Conservation (phyloP, 805 yeast species). For the Nakazawaea laoshanensis region DNA sequence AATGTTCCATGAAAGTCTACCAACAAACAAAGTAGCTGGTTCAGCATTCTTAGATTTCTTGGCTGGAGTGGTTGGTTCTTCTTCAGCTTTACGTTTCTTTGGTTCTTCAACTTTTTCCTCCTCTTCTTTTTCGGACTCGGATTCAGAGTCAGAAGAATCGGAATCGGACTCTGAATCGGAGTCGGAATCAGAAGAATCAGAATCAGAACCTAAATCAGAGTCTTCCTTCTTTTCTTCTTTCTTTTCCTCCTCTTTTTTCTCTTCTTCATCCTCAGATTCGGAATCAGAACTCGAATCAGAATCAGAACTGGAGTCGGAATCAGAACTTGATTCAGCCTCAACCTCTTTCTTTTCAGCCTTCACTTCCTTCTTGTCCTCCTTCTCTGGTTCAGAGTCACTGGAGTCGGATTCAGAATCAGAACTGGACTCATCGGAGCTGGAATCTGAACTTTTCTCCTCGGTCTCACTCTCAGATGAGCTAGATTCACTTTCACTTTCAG, state of each 20-base stretch:
- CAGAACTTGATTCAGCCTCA: constrained; percentile 14
- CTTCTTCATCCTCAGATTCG: constrained; percentile 12
- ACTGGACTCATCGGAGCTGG: constrained; percentile 11
- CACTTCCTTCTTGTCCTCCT: constrained; percentile 13
- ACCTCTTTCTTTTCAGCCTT: too few species aligned
- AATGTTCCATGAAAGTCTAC: constrained; percentile 94
- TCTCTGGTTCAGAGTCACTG: constrained; percentile 5
- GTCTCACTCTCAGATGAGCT: constrained; percentile 16
- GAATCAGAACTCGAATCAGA: constrained; percentile 13
- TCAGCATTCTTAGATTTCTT: constrained; percentile 48
- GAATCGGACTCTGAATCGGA: constrained; percentile 5
- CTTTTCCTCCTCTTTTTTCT: constrained; percentile 10
- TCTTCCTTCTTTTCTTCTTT: constrained; percentile 8
- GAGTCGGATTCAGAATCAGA: constrained; percentile 11
- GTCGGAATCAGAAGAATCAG: constrained; percentile 11
- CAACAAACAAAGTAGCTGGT: constrained; percentile 89
- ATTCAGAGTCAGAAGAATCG: constrained; percentile 7
- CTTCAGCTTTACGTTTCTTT: constrained; percentile 33
- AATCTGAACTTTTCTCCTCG: constrained; percentile 11
- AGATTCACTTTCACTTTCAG: constrained; percentile 14
- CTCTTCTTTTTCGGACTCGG: constrained; percentile 25
- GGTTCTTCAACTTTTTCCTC: constrained; percentile 24
- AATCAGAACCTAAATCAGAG: constrained; percentile 8
- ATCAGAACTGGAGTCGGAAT: constrained; percentile 12
- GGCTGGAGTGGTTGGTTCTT: constrained; percentile 30